These are phyloP conservation scores for Erodium texanum DNA, from an alignment of 441 rosid species.

Conservation along the genomic window DNA sequence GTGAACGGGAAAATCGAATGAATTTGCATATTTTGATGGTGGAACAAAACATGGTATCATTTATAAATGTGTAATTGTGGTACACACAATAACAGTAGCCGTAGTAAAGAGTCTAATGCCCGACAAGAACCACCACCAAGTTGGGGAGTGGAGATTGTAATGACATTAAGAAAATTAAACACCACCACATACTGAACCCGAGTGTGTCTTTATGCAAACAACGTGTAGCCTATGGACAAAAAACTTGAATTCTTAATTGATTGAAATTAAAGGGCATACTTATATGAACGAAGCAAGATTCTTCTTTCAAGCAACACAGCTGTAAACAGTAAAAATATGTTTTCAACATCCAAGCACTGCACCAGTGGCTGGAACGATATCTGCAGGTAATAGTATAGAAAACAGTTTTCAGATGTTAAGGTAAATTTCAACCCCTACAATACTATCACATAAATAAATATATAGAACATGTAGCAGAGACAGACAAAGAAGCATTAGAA, in stretches of 20 bases:
- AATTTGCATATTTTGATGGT: neutral
- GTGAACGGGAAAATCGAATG: neutral
- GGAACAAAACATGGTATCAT: neutral
- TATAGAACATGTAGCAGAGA: slow-evolving; percentile 15
- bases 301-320: slow-evolving; percentile 91
- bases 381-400: slow-evolving; percentile 40
- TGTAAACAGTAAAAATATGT: slow-evolving; percentile 74
- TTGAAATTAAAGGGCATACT: slow-evolving; percentile 36
- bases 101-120: neutral
- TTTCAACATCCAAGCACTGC: slow-evolving; percentile 92
- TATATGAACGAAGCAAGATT: slow-evolving; percentile 84
- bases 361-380: slow-evolving; percentile 92
- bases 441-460: slow-evolving; percentile 1
- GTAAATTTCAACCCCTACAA: slow-evolving; percentile 4
- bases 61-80: neutral
- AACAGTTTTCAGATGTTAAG: slow-evolving; percentile 1
- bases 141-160: neutral
- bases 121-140: neutral
- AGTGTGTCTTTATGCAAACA: neutral
- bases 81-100: neutral
- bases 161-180: neutral
- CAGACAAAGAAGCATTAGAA: slow-evolving; percentile 25
- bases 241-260: slow-evolving; percentile 7
- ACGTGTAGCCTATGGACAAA: neutral
- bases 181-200: neutral